Conservation (phyloP, 2,329 filamentous ascomycete species). For the Macroventuria anomochaeta region DNA sequence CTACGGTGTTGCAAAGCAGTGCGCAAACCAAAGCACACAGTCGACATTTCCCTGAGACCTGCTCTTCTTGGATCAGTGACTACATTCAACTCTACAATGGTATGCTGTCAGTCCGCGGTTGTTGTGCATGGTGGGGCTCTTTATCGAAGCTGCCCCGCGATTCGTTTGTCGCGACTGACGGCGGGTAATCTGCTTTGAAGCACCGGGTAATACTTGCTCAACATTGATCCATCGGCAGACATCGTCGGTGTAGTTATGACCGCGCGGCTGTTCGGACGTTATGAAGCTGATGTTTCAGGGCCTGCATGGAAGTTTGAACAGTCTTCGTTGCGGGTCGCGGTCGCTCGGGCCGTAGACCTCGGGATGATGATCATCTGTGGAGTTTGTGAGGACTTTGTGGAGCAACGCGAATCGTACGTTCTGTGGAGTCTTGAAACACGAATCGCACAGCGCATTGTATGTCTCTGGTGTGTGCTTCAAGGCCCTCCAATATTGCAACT, state of each 20-base stretch:
- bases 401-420: neutral
- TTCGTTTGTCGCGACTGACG: neutral
- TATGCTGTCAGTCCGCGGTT: slow-evolving; percentile 5
- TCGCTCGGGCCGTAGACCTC: neutral
- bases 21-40: neutral
- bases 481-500: slow-evolving; percentile 1
- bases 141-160: slow-evolving; percentile 10
- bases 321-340: neutral
- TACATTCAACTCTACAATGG: neutral
- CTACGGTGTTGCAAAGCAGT: neutral
- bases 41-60: neutral
- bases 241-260: slow-evolving; percentile 2
- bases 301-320: neutral
- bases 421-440: slow-evolving; percentile 8
- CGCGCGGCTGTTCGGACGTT: neutral
- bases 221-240: slow-evolving; percentile 1
- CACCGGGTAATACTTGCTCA: slow-evolving; percentile 15
- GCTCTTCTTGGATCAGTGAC: neutral
- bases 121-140: slow-evolving; percentile 14
- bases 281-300: slow-evolving; percentile 1
- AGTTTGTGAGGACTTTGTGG: neutral
- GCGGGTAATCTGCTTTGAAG: slow-evolving; percentile 14
- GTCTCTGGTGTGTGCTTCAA: slow-evolving; percentile 6
- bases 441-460: neutral
- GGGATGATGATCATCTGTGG: neutral